Conservation (phyloP, 208 protist species). For the Trypanosoma theileri region DNA sequence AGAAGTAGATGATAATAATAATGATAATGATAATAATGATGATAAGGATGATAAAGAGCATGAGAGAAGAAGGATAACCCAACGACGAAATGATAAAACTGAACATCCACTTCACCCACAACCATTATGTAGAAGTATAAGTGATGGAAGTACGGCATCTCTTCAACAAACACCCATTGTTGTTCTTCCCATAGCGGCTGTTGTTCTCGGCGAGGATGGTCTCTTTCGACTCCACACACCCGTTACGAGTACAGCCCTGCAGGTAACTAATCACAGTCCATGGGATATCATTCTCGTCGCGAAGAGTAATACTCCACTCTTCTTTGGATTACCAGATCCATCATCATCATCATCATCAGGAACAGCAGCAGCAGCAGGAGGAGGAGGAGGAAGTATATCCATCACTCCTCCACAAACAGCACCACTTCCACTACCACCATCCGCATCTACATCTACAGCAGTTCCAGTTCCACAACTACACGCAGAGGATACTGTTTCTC, state of each 20-base stretch:
- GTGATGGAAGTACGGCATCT: not conserved
- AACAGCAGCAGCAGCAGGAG: not conserved
- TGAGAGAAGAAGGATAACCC: not conserved
- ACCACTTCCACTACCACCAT: not conserved
- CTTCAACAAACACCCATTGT: conserved; percentile 11
- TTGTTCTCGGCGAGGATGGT: conserved; percentile 40
- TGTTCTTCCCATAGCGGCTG: conserved; percentile 34
- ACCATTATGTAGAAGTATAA: not conserved
- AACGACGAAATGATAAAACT: no score
- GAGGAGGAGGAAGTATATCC: not conserved
- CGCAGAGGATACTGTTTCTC: not conserved
- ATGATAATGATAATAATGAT: no score
- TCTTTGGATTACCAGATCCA: conserved; percentile 29
- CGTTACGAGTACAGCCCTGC: conserved; percentile 25
- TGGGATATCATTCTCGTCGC: conserved; percentile 46
- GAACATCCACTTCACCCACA: not conserved
- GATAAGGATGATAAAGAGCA: no score
- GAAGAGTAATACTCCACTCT: conserved; percentile 37
- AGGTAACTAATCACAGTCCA: conserved; percentile 43
- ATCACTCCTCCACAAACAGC: not conserved
- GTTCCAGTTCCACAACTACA: not conserved
- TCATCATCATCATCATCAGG: no score
- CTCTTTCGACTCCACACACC: conserved; percentile 33
- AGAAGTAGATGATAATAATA: not conserved
- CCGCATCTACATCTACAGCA: not conserved